Base-by-base conservation (phyloP, 176 grass and related monocot genomes). In the Tillandsia fasciculata region DNA sequence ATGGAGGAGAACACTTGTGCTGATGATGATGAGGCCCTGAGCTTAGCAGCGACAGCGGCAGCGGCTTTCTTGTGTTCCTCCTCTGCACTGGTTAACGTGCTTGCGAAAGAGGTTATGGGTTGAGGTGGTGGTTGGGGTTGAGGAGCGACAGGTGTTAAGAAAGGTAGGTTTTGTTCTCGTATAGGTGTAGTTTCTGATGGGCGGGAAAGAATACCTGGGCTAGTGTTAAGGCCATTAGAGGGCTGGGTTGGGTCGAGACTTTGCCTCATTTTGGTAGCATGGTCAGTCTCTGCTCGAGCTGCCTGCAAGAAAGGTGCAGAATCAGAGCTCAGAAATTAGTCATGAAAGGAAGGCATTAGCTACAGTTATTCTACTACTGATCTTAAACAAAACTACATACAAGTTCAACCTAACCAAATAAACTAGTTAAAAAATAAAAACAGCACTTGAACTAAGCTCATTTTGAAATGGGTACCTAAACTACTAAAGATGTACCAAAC, bases 31-130 rank as follows among this genome's bases (percentile, higher is more conserved):
- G 86, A 88, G 63, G 95, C 91, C 59, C 84, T 82, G 67, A 99
- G 80, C 75, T 90, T 99, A 63, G 88, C 95, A 27, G 87, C 95
- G 58, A 99, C 86, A 59, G 86, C 95, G 81, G 95, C 95, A 26
- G 95, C 95, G n/a, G 87, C 80, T 59, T 79, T 93, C 71, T 90
- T 99, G 63, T 86, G 71, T 52, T 99, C 84, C 15, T 85, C 79
- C 68, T 73, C 76, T 56, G 67, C 73, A 2, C 65, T 75, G 77
- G 49, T 82, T 50, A 70, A 72, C 47, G 79, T 66, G 50, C 61
- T 26, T 1, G 70, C 77, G 78, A 66, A 15, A 54, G 83, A 82
- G 57, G 78, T 84, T 63, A 70, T 70, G 10, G 27, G 84, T 63
- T 81, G 83, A 42, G 33, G 33, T 49, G 69, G 65, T 64, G 73